Percentiles rank a stretch among this genome's conserved stretches.
phyloP scores from a whole-genome alignment of 2,329 filamentous ascomycete species.

The Clarireedia hainanense region DNA sequence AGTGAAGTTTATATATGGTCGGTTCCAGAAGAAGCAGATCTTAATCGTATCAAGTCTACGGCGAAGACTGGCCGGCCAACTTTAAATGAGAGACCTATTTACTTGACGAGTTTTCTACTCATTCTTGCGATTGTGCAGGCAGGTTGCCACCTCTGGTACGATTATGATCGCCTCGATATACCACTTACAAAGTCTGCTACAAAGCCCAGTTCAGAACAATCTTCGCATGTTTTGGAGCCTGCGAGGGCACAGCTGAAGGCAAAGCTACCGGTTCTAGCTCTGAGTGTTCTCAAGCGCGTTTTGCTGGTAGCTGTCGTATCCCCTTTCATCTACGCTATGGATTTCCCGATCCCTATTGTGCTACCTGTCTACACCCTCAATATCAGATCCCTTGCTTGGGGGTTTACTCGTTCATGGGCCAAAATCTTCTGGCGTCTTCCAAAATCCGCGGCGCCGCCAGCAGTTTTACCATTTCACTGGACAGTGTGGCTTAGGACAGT shows the following conservation, averaged over 20 bases:
- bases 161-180: constrained; percentile 54
- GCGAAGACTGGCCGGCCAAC: constrained; percentile 63
- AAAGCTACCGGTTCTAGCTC: constrained; percentile 29
- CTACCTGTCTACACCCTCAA: constrained; percentile 49
- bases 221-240: constrained; percentile 31
- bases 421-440: constrained; percentile 70
- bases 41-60: constrained; percentile 66
- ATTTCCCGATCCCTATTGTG: constrained; percentile 32
- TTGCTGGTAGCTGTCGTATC: constrained; percentile 36
- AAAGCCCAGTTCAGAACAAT: constrained; percentile 28
- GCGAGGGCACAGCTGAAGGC: constrained; percentile 32
- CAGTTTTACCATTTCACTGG: constrained; percentile 48
- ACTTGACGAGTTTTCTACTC: constrained; percentile 64
- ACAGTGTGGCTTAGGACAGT: constrained; percentile 49
- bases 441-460: constrained; percentile 56
- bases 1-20: constrained; percentile 76
- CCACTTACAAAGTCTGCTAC: constrained; percentile 33
- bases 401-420: constrained; percentile 60
- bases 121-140: constrained; percentile 65
- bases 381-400: constrained; percentile 59
- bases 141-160: constrained; percentile 58
- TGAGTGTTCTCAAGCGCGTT: constrained; percentile 26
- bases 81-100: constrained; percentile 81
- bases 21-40: constrained; percentile 47
- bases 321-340: constrained; percentile 33